phyloP scores from a whole-genome alignment of 2,329 filamentous ascomycete genomes.

The Scleromitrula shiraiana region DNA sequence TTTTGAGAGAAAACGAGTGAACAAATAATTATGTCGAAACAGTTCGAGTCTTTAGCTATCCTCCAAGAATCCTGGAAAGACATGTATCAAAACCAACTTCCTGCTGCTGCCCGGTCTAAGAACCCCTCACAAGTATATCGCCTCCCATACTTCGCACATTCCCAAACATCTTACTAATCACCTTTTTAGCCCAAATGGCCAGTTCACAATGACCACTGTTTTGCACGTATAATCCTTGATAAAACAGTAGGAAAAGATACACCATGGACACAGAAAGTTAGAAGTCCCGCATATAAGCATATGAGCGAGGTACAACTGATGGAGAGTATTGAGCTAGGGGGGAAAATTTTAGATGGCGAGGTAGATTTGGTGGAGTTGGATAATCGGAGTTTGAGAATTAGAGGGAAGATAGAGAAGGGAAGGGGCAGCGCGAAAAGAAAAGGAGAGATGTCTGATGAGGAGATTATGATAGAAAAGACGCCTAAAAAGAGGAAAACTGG shows the following conservation, averaged over 20 bases:
- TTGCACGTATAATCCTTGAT: conserved; percentile 38
- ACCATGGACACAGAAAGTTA: conserved; percentile 36
- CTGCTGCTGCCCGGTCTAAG: neutral
- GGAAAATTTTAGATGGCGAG: conserved; percentile 31
- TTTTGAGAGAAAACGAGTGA: neutral
- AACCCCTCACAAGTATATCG: neutral
- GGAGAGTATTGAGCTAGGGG: conserved; percentile 32
- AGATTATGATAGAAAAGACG: neutral
- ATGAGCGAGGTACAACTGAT: conserved; percentile 34
- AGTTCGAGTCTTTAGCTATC: neutral
- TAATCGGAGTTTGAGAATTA: conserved; percentile 32
- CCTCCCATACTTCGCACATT: neutral
- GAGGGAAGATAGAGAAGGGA: conserved; percentile 22
- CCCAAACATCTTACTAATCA: neutral
- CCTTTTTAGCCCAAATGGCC: conserved; percentile 34
- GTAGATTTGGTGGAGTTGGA: conserved; percentile 34
- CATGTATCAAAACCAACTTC: neutral
- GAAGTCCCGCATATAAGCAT: conserved; percentile 35
- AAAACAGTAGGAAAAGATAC: conserved; percentile 31
- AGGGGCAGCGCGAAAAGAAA: conserved; percentile 10
- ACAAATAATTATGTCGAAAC: neutral
- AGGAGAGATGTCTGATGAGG: neutral
- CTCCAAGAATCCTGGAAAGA: conserved; percentile 1
- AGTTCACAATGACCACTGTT: conserved; percentile 37
- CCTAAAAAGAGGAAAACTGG: neutral